These are phyloP conservation scores for Aspergillus brunneoviolaceus DNA, from an alignment of 2,329 filamentous ascomycete genomes.

Conservation along the genomic window DNA sequence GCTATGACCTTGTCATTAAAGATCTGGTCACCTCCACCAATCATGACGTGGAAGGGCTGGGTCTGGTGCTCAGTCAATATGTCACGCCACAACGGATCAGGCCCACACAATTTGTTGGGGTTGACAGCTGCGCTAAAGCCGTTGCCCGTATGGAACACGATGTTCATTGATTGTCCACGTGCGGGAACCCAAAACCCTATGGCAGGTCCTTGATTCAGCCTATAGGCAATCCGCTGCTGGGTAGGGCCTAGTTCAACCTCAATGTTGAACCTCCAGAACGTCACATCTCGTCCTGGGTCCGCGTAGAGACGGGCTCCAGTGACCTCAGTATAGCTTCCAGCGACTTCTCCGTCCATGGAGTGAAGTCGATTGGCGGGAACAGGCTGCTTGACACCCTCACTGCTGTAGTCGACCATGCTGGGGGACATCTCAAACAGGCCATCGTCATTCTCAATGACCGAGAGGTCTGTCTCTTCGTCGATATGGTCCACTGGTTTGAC, in stretches of 20 bases:
- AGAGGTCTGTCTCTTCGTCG: slow-evolving; percentile 74
- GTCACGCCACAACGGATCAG: slow-evolving; percentile 95
- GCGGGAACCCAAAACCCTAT: slow-evolving; percentile 94
- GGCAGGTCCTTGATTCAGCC: slow-evolving; percentile 87
- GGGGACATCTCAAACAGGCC: slow-evolving; percentile 74
- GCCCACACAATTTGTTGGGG: slow-evolving; percentile 77
- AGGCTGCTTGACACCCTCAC: slow-evolving; percentile 39
- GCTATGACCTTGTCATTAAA: slow-evolving; percentile 86
- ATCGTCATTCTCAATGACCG: slow-evolving; percentile 72
- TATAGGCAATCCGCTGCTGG: slow-evolving; percentile 88
- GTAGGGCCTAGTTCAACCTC: slow-evolving; percentile 78
- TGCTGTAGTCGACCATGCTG: slow-evolving; percentile 45
- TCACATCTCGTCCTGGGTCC: slow-evolving; percentile 80
- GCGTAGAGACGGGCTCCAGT: slow-evolving; percentile 77
- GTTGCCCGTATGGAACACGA: slow-evolving; percentile 98
- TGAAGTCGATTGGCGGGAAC: slow-evolving; percentile 50
- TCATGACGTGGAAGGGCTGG: slow-evolving; percentile 94
- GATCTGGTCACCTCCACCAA: slow-evolving; percentile 94
- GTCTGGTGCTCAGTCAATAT: slow-evolving; percentile 90
- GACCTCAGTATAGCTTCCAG: slow-evolving; percentile 79
- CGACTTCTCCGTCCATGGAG: slow-evolving; percentile 70
- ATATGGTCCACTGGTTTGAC: slow-evolving; percentile 87
- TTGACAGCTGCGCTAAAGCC: slow-evolving; percentile 84
- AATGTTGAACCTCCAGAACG: slow-evolving; percentile 96
- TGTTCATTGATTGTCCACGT: slow-evolving; percentile 84